phyloP scores from a whole-genome alignment of 257 asterid species.

The Ehretia macrophylla region DNA sequence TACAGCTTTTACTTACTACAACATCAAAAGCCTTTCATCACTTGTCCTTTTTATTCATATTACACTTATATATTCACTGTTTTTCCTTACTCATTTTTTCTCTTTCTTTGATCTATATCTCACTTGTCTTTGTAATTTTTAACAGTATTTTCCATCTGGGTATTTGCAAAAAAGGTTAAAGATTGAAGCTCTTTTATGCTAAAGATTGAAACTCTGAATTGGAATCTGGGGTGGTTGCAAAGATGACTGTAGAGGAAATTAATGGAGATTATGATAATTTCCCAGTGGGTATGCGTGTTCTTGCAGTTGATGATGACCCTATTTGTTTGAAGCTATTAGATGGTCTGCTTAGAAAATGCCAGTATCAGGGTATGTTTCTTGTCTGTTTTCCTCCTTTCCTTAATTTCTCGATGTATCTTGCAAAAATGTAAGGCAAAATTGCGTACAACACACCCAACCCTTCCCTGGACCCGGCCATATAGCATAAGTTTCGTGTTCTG shows the following conservation, averaged over 20 bases:
- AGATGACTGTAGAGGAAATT: constrained; percentile 63
- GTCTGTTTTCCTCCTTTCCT: not conserved
- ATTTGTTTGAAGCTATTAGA: constrained; percentile 70
- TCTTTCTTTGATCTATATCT: constrained; percentile 6
- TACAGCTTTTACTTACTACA: constrained; percentile 25
- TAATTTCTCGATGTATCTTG: too few species aligned
- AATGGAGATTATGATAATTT: constrained; percentile 44
- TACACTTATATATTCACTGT: not conserved
- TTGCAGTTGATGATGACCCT: constrained; percentile 86
- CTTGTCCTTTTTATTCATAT: constrained; percentile 12
- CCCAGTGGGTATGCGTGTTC: constrained; percentile 86
- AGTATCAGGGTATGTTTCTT: constrained; percentile 55
- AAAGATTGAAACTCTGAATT: constrained; percentile 23
- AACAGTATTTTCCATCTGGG: constrained; percentile 24
- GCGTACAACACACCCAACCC: too few species aligned
- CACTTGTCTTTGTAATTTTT: constrained; percentile 9
- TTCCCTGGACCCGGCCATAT: too few species aligned
- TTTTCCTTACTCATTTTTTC: not conserved
- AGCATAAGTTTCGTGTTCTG: too few species aligned
- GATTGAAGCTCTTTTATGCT: constrained; percentile 25
- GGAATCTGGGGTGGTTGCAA: constrained; percentile 20
- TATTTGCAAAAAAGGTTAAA: constrained; percentile 13
- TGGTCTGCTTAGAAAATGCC: constrained; percentile 68
- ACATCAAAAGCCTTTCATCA: constrained; percentile 13
- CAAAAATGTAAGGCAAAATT: too few species aligned